A percentile compares a stretch with the other conserved stretches of the same genome.
Conservation (phyloP, 805 yeast genomes). For the Wickerhamiella azymoides region DNA sequence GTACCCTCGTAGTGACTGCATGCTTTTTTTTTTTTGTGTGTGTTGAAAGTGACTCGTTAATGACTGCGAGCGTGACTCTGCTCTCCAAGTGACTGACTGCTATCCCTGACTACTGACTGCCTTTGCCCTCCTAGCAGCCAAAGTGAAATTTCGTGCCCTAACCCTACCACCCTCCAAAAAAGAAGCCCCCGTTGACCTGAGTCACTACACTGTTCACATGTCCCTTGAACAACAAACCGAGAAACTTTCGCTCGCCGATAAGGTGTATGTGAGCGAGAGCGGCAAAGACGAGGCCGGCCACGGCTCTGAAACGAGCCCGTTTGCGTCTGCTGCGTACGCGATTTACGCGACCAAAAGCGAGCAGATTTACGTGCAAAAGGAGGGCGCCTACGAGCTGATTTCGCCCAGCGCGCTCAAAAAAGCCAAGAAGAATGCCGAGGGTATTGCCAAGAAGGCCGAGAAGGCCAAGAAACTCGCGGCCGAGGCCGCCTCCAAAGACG, state of each 20-base stretch:
- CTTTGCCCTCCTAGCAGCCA: too few species aligned
- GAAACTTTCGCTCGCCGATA: constrained; percentile 13
- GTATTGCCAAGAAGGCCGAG: constrained; percentile 67
- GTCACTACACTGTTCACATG: not conserved
- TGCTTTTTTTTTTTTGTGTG: too few species aligned
- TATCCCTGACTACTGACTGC: too few species aligned
- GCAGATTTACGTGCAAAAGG: constrained; percentile 45
- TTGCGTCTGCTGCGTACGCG: constrained; percentile 75
- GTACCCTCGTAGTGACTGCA: not conserved
- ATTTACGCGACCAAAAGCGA: constrained; percentile 33
- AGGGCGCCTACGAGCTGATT: constrained; percentile 55
- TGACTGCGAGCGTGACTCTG: too few species aligned
- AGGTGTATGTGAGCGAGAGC: constrained; percentile 54
- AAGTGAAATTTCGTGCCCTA: not conserved
- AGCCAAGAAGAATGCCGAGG: constrained; percentile 92
- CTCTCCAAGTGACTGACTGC: too few species aligned
- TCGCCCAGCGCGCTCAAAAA: constrained; percentile 85
- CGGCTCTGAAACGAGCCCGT: constrained; percentile 63
- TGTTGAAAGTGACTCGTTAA: too few species aligned
- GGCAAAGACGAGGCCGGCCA: constrained; percentile 34
- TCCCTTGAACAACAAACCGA: constrained; percentile 15
- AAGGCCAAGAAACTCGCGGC: constrained; percentile 43
- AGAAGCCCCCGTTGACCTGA: not conserved
- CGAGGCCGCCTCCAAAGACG: constrained; percentile 37
- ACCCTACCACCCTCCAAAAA: not conserved